These are phyloP conservation scores for Aspergillus carbonarius DNA, from an alignment of 2,329 filamentous ascomycete genomes.

Conservation along the genomic window DNA sequence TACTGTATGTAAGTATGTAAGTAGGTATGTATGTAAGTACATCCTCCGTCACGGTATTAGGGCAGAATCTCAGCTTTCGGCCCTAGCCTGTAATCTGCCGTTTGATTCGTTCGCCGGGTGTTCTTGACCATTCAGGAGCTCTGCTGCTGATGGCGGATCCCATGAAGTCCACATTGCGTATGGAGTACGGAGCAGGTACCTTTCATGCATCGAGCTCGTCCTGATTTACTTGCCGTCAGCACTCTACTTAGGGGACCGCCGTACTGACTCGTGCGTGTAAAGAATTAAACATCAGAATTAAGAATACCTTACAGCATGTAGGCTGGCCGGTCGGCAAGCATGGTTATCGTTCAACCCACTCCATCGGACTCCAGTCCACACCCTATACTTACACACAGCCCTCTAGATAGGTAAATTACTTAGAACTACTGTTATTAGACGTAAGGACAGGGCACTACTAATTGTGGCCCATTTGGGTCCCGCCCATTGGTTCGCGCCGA, in stretches of 20 bases:
- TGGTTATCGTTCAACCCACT: not conserved
- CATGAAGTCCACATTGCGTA: not conserved
- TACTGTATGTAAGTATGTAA: too few species aligned
- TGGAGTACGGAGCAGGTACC: not conserved
- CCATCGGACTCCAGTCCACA: not conserved
- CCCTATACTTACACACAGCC: not conserved
- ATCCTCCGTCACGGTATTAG: not conserved
- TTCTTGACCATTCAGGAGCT: not conserved
- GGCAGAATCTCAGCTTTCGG: not conserved
- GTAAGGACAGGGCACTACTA: too few species aligned
- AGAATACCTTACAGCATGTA: constrained; percentile 8
- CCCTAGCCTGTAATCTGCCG: not conserved
- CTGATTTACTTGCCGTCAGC: constrained; percentile 1
- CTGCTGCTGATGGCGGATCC: not conserved
- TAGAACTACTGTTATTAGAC: too few species aligned
- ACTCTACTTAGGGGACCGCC: constrained; percentile 3
- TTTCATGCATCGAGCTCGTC: not conserved
- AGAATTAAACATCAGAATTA: constrained; percentile 1
- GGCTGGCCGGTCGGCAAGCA: constrained; percentile 1
- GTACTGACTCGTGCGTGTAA: constrained; percentile 2
- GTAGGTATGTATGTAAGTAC: not conserved
- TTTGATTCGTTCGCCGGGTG: not conserved
- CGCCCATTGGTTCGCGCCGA: constrained; percentile 8
- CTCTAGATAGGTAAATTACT: not conserved
- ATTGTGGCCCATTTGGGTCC: not conserved